Percentiles rank a stretch among this genome's conserved stretches.
phyloP scores from a whole-genome alignment of 768 basidiomycete species.

The Russula sp. region DNA sequence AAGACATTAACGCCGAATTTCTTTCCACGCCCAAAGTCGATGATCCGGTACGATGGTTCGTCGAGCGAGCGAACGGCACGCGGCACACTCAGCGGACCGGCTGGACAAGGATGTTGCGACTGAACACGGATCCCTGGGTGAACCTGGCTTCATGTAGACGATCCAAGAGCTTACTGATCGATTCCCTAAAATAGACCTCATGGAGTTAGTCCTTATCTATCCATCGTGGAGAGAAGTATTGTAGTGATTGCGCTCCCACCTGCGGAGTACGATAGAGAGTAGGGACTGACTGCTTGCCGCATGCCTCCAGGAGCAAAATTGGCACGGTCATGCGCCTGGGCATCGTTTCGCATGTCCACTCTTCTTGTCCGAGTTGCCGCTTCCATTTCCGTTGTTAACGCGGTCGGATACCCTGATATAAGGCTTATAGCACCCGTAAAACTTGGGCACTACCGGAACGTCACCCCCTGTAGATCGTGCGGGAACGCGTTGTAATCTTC shows the following conservation, averaged over 20 bases:
- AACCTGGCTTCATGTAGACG: conserved; percentile 43
- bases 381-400: neutral
- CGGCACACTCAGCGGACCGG: conserved; percentile 41
- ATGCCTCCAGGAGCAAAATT: conserved; percentile 49
- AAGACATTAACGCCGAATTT: neutral
- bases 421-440: conserved; percentile 57
- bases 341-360: neutral
- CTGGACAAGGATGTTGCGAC: conserved; percentile 47
- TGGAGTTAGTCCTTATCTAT: neutral
- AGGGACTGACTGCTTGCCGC: conserved; percentile 39
- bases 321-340: conserved; percentile 34
- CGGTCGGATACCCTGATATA: conserved; percentile 18
- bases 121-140: conserved; percentile 43
- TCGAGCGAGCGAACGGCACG: conserved; percentile 34
- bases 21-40: conserved; percentile 47
- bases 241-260: neutral
- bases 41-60: conserved; percentile 45
- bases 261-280: conserved; percentile 31
- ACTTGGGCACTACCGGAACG: conserved; percentile 58
- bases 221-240: neutral
- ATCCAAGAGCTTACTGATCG: conserved; percentile 38
- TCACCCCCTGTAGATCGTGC: conserved; percentile 46
- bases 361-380: neutral
- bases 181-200: conserved; percentile 16
- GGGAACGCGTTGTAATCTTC: conserved; percentile 45